A percentile compares a stretch with the other conserved stretches of the same genome.
Conservation (phyloP, 2,329 filamentous ascomycete species). For the Trichoderma sp. region DNA sequence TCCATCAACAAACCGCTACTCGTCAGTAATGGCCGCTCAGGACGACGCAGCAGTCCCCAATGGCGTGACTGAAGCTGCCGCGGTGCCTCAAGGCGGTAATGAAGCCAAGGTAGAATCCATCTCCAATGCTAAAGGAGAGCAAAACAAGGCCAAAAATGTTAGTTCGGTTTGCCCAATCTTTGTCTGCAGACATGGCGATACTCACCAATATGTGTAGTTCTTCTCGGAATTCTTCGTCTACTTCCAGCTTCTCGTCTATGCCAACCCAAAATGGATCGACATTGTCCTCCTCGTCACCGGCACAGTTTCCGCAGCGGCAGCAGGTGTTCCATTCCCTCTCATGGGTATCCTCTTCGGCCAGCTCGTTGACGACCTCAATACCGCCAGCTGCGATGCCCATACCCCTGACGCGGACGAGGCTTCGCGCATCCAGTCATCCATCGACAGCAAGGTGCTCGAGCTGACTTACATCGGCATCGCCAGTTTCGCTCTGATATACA, state of each 20-base stretch:
- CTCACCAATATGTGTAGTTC: not conserved
- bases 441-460: slow-evolving; percentile 60
- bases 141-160: not conserved
- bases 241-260: slow-evolving; percentile 49
- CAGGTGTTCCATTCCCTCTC: slow-evolving; percentile 64
- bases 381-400: slow-evolving; percentile 51
- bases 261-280: slow-evolving; percentile 47
- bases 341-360: slow-evolving; percentile 66
- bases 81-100: not conserved
- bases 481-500: slow-evolving; percentile 64
- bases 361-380: slow-evolving; percentile 62
- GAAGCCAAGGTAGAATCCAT: not conserved
- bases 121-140: not conserved
- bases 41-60: not conserved
- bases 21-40: slow-evolving; percentile 10
- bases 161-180: not conserved
- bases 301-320: slow-evolving; percentile 50
- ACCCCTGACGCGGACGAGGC: slow-evolving; percentile 28
- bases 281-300: slow-evolving; percentile 45
- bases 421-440: slow-evolving; percentile 40
- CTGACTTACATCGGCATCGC: slow-evolving; percentile 66
- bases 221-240: slow-evolving; percentile 31
- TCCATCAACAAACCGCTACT: not conserved
- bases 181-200: not conserved
- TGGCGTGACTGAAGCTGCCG: not conserved